Base-by-base conservation (phyloP, 805 yeast species). In the Kuraishia molischiana region DNA sequence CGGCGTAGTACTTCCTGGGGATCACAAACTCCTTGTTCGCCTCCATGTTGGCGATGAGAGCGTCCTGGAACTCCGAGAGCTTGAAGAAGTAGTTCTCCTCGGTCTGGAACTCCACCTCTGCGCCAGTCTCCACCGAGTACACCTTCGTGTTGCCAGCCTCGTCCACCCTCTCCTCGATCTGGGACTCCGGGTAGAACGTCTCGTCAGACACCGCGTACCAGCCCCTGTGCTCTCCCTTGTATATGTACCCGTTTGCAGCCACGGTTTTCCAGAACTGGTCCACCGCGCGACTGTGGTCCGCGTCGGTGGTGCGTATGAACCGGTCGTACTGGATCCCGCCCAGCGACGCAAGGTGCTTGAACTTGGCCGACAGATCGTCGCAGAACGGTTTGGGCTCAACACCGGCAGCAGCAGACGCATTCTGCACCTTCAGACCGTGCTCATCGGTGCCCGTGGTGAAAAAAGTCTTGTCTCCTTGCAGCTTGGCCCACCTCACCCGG, bases 181-280 rank as follows among this genome's bases (percentile, higher is more conserved):
- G 95, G 2, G 74, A 59, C 43, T 80, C 94, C 0, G 97, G 84
- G 50, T 85, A 90, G 51, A 92, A 92, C 2, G 96, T 82, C 59
- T 92, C 98, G 53, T 92, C 98, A 35, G 94, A 81, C 5, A 90
- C 65, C 5, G 95, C 85, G 53, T 92, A 92, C 97, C 97, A 92
- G 2, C 98, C 98, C 35, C 73, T 59, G 54, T 92, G 98, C 22
- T 70, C 63, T 5, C 95, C 96, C 52, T 80, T 73, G 53, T 86
- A 86, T 2, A 92, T 83, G 46, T 62, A 73, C 0, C 85, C 90
- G 33, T 70, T 74, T 0, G 69, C 59, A 32, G 56, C 41, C 43
- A 92, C 72, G 1, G 61, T 43, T 2, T 66, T 56, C 97, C 98
- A 92, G 43, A 92, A 69, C 22, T 64, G 56, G 24, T 64, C 62